phyloP scores from a whole-genome alignment of 2,329 filamentous ascomycete species.

The Helicocarpus griseus region DNA sequence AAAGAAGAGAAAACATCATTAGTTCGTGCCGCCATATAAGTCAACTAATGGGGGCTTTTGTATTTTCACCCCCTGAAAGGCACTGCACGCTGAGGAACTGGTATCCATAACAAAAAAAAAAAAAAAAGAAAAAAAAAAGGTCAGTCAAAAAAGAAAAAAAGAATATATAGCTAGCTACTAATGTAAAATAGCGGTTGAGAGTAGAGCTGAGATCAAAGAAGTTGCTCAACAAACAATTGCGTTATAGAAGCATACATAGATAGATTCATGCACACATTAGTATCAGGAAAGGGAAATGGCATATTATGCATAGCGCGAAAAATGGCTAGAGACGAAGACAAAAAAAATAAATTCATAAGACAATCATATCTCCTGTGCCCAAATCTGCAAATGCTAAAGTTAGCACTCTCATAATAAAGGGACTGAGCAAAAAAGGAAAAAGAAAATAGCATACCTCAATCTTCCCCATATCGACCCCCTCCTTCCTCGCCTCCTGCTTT shows the following conservation, averaged over 20 bases:
- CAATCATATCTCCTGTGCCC: constrained; percentile 13
- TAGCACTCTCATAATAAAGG: background rate
- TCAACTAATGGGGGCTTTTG: background rate
- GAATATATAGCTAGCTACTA: background rate
- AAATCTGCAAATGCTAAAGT: constrained; percentile 10
- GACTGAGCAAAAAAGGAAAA: background rate
- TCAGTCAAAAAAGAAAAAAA: background rate
- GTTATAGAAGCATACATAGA: background rate
- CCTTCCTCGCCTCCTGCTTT: constrained; percentile 58
- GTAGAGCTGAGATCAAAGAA: too few species aligned
- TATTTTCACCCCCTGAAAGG: constrained; percentile 1
- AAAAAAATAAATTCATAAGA: background rate
- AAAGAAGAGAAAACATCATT: too few species aligned
- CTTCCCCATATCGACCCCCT: constrained; percentile 76
- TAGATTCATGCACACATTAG: background rate
- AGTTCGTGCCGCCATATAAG: too few species aligned
- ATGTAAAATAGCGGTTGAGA: background rate
- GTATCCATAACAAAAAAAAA: background rate
- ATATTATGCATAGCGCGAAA: background rate
- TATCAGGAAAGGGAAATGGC: background rate
- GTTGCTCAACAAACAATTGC: too few species aligned
- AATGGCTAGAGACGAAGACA: background rate
- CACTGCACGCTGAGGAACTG: constrained; percentile 5
- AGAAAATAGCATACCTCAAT: constrained; percentile 65
- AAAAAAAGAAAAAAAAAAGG: background rate